These are phyloP conservation scores for Coniochaeta prunicola DNA, from an alignment of 2,329 filamentous ascomycete genomes.

Conservation along the genomic window DNA sequence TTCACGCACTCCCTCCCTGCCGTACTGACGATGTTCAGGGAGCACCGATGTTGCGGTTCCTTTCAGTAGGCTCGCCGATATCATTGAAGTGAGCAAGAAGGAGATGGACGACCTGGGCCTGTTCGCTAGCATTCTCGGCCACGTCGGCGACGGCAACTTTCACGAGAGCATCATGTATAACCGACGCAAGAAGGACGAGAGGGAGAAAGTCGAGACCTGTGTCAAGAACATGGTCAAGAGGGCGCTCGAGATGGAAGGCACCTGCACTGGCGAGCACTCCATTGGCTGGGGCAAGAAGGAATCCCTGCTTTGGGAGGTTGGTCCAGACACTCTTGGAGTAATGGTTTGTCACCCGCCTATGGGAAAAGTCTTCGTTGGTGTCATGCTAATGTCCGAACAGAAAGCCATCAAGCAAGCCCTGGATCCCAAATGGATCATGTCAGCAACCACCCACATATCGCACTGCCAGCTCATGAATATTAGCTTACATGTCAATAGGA, in stretches of 20 bases:
- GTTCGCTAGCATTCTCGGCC: constrained; percentile 81
- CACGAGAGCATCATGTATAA: constrained; percentile 91
- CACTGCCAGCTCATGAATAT: background rate
- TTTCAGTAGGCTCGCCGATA: constrained; percentile 65
- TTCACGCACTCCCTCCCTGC: background rate
- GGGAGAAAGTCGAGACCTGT: constrained; percentile 68
- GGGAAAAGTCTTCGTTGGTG: background rate
- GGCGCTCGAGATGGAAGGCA: constrained; percentile 91
- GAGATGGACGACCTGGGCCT: constrained; percentile 81
- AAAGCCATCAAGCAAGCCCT: constrained; percentile 73
- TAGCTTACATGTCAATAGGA: constrained; percentile 28
- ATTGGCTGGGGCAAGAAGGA: constrained; percentile 83
- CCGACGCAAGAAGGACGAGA: constrained; percentile 59
- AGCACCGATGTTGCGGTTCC: constrained; percentile 81
- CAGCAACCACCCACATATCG: constrained; percentile 8
- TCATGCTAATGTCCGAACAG: constrained; percentile 7
- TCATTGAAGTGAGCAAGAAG: constrained; percentile 77
- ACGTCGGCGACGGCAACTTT: constrained; percentile 93
- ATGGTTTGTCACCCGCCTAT: constrained; percentile 43
- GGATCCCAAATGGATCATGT: constrained; percentile 79
- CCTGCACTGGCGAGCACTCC: constrained; percentile 83
- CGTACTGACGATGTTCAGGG: constrained; percentile 35
- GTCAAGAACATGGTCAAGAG: constrained; percentile 86
- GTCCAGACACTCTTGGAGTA: constrained; percentile 69
- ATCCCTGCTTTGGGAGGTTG: constrained; percentile 71